Base-by-base conservation (phyloP, 2,329 filamentous ascomycete genomes). In the Aspergillus puulaauensis region DNA sequence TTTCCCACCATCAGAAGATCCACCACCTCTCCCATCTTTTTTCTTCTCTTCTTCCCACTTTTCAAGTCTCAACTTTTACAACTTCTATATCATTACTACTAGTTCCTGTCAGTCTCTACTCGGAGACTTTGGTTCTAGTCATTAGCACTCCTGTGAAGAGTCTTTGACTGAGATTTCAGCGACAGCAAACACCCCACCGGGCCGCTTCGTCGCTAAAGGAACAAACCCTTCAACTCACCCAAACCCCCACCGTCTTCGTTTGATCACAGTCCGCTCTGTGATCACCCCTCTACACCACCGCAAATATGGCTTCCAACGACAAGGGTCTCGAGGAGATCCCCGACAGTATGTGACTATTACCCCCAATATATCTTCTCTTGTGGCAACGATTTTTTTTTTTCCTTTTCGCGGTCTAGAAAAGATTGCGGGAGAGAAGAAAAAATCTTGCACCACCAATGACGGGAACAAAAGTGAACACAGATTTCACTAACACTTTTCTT, bases 281-380 rank as follows among this genome's bases (percentile, higher is more conserved):
- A 84, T 86, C 79, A 64, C 61, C 75, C 27, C 58, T 61, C 73
- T 73, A 72, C 65, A 75, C 71, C 81, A 83, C 50, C 88, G 88
- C 91, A 93, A 97, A 90, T 86, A 98, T 98, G 93, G 93, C 93
- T 91, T 76, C 79, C 62, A 88, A 89, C 79, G 90, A 91, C 74
- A 96, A 96, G 86, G 93, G 93, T 86, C 91, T 98, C 83, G 93
- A 97, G 86, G 93, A 98, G 80, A 89, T 96, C 82, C 89, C 91
- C 78, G 92, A 96, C 85, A 86, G 91, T 96, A 84, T 83, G 91
- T 87, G 64, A 56, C 57, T 40, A 19, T 61, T 48, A 56, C 24
- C 48, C 46, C 54, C 2, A 54, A 59, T 54, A 4, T 54, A 24
- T 60, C 43, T 51, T 45, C 33, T 45, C 19, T 56, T 53, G 23